A percentile compares a stretch with the other conserved stretches of the same genome.
These are phyloP conservation scores for Saururus chinensis DNA, from an alignment of 164 flowering plant species.

Conservation along the genomic window DNA sequence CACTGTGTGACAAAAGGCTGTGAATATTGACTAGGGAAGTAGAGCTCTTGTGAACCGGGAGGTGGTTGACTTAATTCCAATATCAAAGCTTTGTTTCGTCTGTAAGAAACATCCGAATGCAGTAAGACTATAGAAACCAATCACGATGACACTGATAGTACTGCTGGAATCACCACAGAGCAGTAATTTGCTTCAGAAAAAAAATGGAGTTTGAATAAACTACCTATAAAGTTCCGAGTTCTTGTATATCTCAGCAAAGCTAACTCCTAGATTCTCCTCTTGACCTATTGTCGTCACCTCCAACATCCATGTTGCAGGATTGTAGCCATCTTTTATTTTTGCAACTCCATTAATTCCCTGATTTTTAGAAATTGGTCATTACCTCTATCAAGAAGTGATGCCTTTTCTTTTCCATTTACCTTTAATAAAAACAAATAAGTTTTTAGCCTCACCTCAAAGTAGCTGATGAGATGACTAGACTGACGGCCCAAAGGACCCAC, in stretches of 20 bases:
- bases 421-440: background rate
- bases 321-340: conserved; percentile 29
- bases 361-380: background rate
- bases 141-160: no score
- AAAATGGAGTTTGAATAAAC: background rate
- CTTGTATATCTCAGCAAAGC: conserved; percentile 22
- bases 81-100: conserved; percentile 36
- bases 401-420: no score
- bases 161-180: no score
- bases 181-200: no score
- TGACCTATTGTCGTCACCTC: conserved; percentile 25
- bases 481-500: conserved; percentile 32
- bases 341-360: conserved; percentile 27
- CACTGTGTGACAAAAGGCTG: conserved; percentile 21
- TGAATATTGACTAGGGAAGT: conserved; percentile 23
- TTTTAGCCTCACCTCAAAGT: conserved; percentile 29
- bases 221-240: conserved; percentile 26
- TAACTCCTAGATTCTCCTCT: conserved; percentile 19
- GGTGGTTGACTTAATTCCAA: conserved; percentile 20
- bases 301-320: conserved; percentile 48
- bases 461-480: conserved; percentile 23
- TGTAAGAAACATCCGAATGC: conserved; percentile 9
- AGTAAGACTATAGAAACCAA: background rate
- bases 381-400: background rate
- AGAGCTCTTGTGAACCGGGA: conserved; percentile 23